Evolutionary conservation across 1,139 yeast genomes (phyloP), one percentile per base, ranked within the genome.

Genomic region (Pichia sp.): DNA sequence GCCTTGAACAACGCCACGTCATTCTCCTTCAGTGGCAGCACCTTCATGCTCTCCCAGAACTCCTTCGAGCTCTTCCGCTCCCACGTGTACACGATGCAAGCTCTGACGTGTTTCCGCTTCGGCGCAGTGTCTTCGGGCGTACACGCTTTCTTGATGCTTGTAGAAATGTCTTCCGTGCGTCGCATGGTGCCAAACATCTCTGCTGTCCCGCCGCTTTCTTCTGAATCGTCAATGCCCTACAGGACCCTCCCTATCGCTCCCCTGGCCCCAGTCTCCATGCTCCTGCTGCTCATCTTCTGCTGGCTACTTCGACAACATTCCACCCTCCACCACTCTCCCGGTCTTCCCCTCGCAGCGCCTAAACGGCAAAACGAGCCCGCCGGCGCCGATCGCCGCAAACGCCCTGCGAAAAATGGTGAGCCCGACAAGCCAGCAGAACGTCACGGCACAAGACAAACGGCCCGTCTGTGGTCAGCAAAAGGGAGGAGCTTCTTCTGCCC

Each of bases 41-140:
- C 74, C 69, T 88, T 90, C 61, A 93, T 77, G 1, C 87, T 85
- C 63, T 87, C 85, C 96, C 96, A 90, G 67, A 92, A 90, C 4
- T 90, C 89, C 59, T 84, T 77, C 5, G 96, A 85, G 51, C 90
- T 84, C 67, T 88, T 87, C 65, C 90, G 95, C 70, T 93, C 99
- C 97, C 98, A 92, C 2, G 97, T 89, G 70, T 85, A 90, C 43
- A 93, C 96, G 59, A 90, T 90, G 73, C 97, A 90, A 2, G 96
- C 92, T 64, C 93, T 75, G 8, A 93, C 98, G 71, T 93, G 99
- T 69, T 93, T 93, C 64, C 98, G 78, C 70, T 93, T 93, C 1
- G 99, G 97, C 0, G 98, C 96, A 2, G 87, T 81, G 66, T 92
- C 97, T 45, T 90, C 97, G 44, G 80, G 64, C 45, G 86, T 85